Percentiles rank a stretch among this genome's conserved stretches.
phyloP scores from a whole-genome alignment of 352 stramenopile species.

The Globisporangium takayamanum region DNA sequence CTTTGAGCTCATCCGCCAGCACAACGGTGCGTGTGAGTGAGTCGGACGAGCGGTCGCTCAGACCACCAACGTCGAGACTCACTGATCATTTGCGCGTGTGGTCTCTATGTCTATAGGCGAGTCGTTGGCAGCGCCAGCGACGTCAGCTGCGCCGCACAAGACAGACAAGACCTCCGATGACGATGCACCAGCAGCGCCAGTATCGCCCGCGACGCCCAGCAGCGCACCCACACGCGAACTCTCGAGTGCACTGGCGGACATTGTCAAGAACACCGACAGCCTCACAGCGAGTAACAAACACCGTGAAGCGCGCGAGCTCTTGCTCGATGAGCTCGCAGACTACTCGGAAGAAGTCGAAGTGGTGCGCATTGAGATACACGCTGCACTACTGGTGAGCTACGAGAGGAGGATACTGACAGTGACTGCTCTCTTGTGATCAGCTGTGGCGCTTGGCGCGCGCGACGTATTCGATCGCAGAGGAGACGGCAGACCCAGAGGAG shows the following conservation, averaged over 20 bases:
- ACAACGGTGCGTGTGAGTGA: slow-evolving; percentile 20
- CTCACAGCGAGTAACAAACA: slow-evolving; percentile 47
- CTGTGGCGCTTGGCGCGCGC: slow-evolving; percentile 56
- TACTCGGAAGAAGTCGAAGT: slow-evolving; percentile 41
- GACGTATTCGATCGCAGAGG: slow-evolving; percentile 57
- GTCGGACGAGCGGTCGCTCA: background rate
- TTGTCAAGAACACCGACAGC: slow-evolving; percentile 37
- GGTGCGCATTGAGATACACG: slow-evolving; percentile 14
- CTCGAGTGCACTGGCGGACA: slow-evolving; percentile 19
- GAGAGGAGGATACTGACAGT: background rate
- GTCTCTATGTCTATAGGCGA: slow-evolving; percentile 2
- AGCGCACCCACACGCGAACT: slow-evolving; percentile 12
- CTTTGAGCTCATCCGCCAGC: slow-evolving; percentile 48
- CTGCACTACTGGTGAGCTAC: too few species aligned
- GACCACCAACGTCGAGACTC: too few species aligned
- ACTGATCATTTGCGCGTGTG: background rate
- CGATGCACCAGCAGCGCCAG: background rate
- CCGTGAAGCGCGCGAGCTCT: slow-evolving; percentile 28
- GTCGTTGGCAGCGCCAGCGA: background rate
- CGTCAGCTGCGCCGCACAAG: background rate
- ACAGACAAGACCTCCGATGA: background rate
- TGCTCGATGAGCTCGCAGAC: slow-evolving; percentile 31
- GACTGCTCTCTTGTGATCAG: slow-evolving; percentile 12
- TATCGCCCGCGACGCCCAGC: background rate
- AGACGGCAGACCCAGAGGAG: slow-evolving; percentile 26